Evolutionary conservation across 345 rosid genomes (phyloP).

Genomic region (Euclidium syriacum): DNA sequence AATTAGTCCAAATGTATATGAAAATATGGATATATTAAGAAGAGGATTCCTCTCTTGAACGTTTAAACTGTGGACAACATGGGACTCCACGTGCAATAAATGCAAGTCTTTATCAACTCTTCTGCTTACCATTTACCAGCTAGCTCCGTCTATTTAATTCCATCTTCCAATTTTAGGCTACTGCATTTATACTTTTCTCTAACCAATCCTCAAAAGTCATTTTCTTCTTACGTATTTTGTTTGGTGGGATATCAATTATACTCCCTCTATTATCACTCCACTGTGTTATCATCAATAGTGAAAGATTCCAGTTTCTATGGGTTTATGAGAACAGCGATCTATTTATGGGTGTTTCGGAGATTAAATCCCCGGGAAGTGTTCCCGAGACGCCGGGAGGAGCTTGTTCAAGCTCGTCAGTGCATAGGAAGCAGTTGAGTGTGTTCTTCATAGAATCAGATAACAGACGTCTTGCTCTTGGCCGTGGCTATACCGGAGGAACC

Average conservation of each 20-base stretch:
- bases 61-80: constrained; percentile 13
- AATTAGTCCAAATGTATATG: background rate
- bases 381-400: constrained; percentile 35
- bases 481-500: constrained; percentile 80
- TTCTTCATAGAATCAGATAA: constrained; percentile 79
- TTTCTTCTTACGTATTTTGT: constrained; percentile 15
- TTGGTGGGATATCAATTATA: background rate
- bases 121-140: constrained; percentile 23
- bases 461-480: constrained; percentile 69
- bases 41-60: background rate
- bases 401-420: constrained; percentile 28
- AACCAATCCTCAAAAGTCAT: constrained; percentile 24
- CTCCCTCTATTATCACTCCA: background rate
- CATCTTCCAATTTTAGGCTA: constrained; percentile 18
- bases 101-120: constrained; percentile 27
- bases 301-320: background rate
- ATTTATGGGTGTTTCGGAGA: constrained; percentile 50
- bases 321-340: constrained; percentile 1
- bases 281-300: background rate
- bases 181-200: constrained; percentile 30
- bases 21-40: background rate
- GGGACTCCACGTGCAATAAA: constrained; percentile 29
- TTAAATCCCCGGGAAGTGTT: constrained; percentile 47
- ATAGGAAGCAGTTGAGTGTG: constrained; percentile 58
- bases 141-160: constrained; percentile 28